phyloP scores from a whole-genome alignment of 129 eudicot genomes.

The Arctium minus region DNA sequence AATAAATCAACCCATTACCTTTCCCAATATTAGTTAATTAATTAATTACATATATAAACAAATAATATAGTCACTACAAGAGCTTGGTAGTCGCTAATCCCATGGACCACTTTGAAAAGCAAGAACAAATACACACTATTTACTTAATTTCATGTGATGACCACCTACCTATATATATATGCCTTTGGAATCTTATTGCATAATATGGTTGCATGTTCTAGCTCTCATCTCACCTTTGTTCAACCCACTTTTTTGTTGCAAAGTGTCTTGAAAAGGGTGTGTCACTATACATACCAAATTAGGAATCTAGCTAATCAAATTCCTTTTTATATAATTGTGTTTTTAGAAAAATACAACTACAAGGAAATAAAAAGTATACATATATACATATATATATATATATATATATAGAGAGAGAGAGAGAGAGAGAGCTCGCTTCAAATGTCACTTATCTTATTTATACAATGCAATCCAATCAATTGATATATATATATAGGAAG shows the following conservation, averaged over 20 bases:
- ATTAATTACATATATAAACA: background rate
- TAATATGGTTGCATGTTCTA: slow-evolving; percentile 28
- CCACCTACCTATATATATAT: slow-evolving; percentile 1
- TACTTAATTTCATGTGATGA: slow-evolving; percentile 21
- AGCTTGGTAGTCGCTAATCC: slow-evolving; percentile 16
- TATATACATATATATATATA: background rate
- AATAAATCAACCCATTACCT: background rate
- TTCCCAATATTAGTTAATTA: background rate
- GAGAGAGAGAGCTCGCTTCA: no score
- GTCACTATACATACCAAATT: slow-evolving; percentile 8
- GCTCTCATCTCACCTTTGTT: slow-evolving; percentile 11
- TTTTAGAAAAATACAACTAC: background rate
- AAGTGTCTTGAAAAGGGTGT: background rate
- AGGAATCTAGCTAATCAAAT: slow-evolving; percentile 1
- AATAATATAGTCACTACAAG: slow-evolving; percentile 12
- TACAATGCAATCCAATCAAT: no score
- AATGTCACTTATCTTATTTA: no score
- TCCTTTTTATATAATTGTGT: background rate
- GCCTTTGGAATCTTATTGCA: slow-evolving; percentile 19
- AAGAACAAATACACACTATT: slow-evolving; percentile 2
- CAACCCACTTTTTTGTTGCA: slow-evolving; percentile 9
- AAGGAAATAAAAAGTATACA: background rate
- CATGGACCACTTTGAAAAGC: slow-evolving; percentile 27
- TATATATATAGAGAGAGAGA: no score
- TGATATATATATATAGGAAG: no score